Percentiles rank a stretch among this genome's conserved stretches.
Evolutionary conservation across 2,329 filamentous ascomycete species (phyloP).

Genomic region (Fusarium sp.): DNA sequence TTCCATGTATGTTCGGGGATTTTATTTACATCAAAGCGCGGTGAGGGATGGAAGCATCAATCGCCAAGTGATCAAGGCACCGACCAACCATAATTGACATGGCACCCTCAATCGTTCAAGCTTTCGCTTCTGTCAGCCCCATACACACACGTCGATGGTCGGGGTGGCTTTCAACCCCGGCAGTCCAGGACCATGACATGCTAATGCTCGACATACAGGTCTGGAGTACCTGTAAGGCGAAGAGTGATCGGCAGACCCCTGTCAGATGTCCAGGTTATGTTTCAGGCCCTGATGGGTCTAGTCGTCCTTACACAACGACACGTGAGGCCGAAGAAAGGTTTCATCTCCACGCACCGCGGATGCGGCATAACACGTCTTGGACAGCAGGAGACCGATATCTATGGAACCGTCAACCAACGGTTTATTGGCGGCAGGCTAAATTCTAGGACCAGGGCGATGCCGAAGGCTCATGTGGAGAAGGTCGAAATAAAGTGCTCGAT

Average conservation of each 20-base stretch:
- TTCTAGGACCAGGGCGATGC: constrained; percentile 33
- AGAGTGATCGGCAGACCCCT: constrained; percentile 38
- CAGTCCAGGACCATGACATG: constrained; percentile 35
- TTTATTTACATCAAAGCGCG: constrained; percentile 23
- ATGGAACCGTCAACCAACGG: constrained; percentile 29
- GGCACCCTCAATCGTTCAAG: constrained; percentile 36
- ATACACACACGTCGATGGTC: constrained; percentile 35
- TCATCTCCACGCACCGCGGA: constrained; percentile 44
- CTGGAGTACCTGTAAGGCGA: constrained; percentile 25
- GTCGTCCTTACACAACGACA: constrained; percentile 44
- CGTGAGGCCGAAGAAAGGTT: constrained; percentile 45
- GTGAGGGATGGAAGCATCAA: constrained; percentile 16
- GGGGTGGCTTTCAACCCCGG: constrained; percentile 39
- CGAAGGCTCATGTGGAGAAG: constrained; percentile 33
- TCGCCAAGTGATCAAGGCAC: constrained; percentile 37
- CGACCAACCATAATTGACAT: constrained; percentile 37
- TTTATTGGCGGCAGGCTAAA: constrained; percentile 22
- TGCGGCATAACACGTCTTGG: constrained; percentile 42
- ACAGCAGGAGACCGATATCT: constrained; percentile 31
- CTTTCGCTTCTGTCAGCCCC: constrained; percentile 36
- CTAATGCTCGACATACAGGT: constrained; percentile 26
- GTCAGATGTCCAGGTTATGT: constrained; percentile 42
- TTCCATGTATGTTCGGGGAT: constrained; percentile 20
- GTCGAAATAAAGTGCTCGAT: constrained; percentile 34
- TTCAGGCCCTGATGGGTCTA: constrained; percentile 39